Conservation (phyloP, 768 basidiomycete species). For the Suillus lakei region DNA sequence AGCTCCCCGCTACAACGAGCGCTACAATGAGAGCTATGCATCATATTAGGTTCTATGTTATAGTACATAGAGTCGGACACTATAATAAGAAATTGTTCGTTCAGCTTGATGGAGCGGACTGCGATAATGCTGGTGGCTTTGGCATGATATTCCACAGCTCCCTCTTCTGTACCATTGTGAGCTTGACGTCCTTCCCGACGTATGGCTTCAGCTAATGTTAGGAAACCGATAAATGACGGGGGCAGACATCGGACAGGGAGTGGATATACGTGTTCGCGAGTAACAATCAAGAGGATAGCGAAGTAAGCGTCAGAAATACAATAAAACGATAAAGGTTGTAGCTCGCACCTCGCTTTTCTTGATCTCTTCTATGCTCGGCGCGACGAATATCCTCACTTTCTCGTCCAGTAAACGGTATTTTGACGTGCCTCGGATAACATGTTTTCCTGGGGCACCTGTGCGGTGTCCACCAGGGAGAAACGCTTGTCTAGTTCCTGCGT, state of each 20-base stretch:
- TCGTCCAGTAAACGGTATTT: slow-evolving; percentile 85
- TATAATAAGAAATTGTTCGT: background rate
- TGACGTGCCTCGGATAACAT: slow-evolving; percentile 74
- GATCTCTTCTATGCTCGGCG: slow-evolving; percentile 73
- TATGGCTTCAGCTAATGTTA: slow-evolving; percentile 8
- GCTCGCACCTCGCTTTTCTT: slow-evolving; percentile 56
- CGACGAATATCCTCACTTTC: slow-evolving; percentile 83
- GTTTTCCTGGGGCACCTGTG: slow-evolving; percentile 88
- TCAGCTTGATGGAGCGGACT: background rate
- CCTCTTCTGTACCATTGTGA: slow-evolving; percentile 6
- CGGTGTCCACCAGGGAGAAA: slow-evolving; percentile 82
- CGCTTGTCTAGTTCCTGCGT: slow-evolving; percentile 80
- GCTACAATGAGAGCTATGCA: background rate
- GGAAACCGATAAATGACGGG: background rate
- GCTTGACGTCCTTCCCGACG: slow-evolving; percentile 7
- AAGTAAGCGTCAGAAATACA: background rate
- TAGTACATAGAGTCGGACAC: background rate
- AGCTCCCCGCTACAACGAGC: no score
- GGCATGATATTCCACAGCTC: slow-evolving; percentile 10
- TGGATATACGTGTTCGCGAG: background rate
- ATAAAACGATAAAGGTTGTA: background rate
- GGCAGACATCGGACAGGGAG: no score
- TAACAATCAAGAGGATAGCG: background rate
- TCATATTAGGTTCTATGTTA: background rate
- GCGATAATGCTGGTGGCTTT: background rate